Conservation (phyloP, 1,284 basidiomycete genomes). For the Rhodotorula mucilaginosa region DNA sequence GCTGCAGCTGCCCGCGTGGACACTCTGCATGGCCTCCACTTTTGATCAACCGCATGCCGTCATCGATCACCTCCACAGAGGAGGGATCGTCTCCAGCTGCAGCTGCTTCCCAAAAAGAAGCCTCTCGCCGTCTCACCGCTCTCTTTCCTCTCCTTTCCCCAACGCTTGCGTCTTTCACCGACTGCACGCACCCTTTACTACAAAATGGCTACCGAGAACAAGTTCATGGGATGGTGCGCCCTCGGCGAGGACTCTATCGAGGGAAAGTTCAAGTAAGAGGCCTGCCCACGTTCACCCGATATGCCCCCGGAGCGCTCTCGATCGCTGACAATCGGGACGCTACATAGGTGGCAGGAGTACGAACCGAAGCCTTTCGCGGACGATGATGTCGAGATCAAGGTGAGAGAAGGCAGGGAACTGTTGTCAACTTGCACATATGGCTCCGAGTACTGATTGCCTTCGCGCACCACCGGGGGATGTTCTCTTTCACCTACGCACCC, state of each 20-base stretch:
- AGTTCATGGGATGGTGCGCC: slow-evolving; percentile 48
- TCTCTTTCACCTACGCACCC: neutral
- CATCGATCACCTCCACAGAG: neutral
- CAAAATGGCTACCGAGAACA: slow-evolving; percentile 18
- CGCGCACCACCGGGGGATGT: neutral
- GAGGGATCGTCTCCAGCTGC: neutral
- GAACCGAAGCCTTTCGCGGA: slow-evolving; percentile 49
- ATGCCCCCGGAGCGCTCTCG: neutral
- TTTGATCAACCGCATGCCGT: neutral
- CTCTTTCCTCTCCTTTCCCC: neutral
- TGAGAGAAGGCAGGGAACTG: too few relatives aligned
- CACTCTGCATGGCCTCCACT: too few relatives aligned
- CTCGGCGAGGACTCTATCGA: slow-evolving; percentile 46
- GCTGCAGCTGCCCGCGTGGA: neutral
- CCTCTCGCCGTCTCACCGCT: neutral
- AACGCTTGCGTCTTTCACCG: neutral
- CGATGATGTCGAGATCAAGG: slow-evolving; percentile 49
- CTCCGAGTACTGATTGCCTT: neutral
- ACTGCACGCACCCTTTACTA: neutral
- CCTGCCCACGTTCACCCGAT: neutral
- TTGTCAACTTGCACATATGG: too few relatives aligned
- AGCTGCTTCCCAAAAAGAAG: neutral
- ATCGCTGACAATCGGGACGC: too few relatives aligned
- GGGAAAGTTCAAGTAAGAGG: slow-evolving; percentile 46
- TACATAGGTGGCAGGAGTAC: slow-evolving; percentile 44